phyloP scores from a whole-genome alignment of 345 rosid species.

The Psidium friedrichsthalianum region DNA sequence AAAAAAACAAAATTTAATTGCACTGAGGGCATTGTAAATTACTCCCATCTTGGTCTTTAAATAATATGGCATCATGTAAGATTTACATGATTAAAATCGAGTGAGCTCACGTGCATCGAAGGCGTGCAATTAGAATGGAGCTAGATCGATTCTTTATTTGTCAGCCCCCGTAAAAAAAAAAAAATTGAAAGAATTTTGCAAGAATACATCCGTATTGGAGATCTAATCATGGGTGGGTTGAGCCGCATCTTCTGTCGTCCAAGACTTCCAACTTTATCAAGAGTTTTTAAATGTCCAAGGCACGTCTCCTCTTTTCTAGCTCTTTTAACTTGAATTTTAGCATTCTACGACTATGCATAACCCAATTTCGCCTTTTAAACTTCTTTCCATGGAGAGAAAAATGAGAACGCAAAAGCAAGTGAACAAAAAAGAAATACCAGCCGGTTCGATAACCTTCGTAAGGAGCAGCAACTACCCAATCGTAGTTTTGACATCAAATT shows the following conservation, averaged over 20 bases:
- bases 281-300: background rate
- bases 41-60: background rate
- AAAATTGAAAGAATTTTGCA: background rate
- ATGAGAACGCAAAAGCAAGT: background rate
- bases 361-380: background rate
- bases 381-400: background rate
- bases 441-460: background rate
- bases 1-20: background rate
- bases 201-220: background rate
- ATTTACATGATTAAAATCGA: background rate
- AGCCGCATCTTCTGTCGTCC: background rate
- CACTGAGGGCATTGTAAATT: background rate
- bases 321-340: background rate
- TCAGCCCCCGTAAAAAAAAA: background rate
- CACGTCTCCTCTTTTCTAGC: background rate
- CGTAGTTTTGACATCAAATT: background rate
- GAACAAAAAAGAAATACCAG: background rate
- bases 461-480: background rate
- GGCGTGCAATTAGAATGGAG: background rate
- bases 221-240: background rate
- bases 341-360: background rate
- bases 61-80: background rate
- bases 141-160: background rate
- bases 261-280: background rate
- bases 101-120: accelerated